A percentile compares a stretch with the other conserved stretches of the same genome.
phyloP scores from a whole-genome alignment of 1,284 basidiomycete genomes.

The Phlebopus sp. region DNA sequence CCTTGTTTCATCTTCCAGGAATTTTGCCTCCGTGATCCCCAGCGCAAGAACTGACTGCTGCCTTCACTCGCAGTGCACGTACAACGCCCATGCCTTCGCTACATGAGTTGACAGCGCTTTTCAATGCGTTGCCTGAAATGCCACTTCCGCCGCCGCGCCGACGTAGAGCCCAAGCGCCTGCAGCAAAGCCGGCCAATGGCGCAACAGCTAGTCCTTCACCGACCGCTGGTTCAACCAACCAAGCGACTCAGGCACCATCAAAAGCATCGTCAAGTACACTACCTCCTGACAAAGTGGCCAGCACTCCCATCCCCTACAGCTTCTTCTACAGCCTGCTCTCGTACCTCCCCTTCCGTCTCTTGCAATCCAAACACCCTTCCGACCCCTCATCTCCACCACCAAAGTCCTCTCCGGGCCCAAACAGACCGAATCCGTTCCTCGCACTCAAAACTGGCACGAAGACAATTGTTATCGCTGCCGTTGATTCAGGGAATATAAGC shows the following conservation, averaged over 20 bases:
- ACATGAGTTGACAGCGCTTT: conserved; percentile 63
- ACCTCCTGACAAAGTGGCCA: background rate
- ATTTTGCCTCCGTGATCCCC: too few species aligned
- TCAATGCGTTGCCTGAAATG: conserved; percentile 56
- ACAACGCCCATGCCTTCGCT: conserved; percentile 73
- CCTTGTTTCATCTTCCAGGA: too few species aligned
- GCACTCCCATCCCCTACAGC: background rate
- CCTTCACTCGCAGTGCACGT: conserved; percentile 49
- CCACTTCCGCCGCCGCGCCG: conserved; percentile 54
- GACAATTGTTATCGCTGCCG: conserved; percentile 83
- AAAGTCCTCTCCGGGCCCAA: conserved; percentile 37
- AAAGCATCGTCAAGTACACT: conserved; percentile 1
- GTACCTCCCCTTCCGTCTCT: conserved; percentile 11
- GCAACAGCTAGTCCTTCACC: conserved; percentile 12
- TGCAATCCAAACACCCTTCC: conserved; percentile 2
- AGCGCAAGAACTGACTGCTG: background rate
- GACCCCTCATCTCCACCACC: conserved; percentile 17
- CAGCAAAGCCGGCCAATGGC: conserved; percentile 24
- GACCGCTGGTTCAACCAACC: conserved; percentile 10
- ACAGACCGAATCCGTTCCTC: conserved; percentile 63
- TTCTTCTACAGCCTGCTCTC: conserved; percentile 6
- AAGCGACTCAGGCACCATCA: conserved; percentile 6
- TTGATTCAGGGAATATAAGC: conserved; percentile 86
- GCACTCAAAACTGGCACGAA: conserved; percentile 84
- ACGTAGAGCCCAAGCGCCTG: conserved; percentile 15